Percentiles rank a stretch among this genome's conserved stretches.
Evolutionary conservation across 2,329 filamentous ascomycete species (phyloP).

Genomic region (Pseudocercospora crystallina): DNA sequence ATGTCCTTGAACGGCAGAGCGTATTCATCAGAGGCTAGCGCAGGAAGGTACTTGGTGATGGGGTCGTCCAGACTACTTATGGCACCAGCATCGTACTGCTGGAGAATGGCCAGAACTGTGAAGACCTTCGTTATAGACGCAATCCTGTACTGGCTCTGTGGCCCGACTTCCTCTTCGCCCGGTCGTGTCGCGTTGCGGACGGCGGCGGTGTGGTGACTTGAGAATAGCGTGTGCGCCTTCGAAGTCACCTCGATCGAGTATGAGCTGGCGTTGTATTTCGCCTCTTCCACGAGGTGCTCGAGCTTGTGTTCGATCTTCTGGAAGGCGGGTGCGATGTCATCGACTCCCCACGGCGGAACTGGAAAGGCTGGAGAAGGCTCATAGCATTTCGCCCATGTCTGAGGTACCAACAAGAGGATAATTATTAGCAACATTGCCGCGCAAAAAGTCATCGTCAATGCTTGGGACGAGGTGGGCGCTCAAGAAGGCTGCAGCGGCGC

Average conservation of each 20-base stretch:
- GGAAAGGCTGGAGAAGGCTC: constrained; percentile 42
- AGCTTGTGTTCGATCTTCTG: constrained; percentile 30
- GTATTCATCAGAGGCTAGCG: constrained; percentile 39
- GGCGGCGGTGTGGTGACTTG: constrained; percentile 40
- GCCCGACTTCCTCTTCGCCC: constrained; percentile 38
- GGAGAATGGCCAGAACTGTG: constrained; percentile 53
- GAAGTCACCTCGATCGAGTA: constrained; percentile 45
- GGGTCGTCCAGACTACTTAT: constrained; percentile 47
- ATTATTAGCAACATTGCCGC: too few relatives aligned
- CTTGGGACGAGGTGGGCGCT: too few relatives aligned
- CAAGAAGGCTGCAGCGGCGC: too few relatives aligned
- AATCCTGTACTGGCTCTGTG: constrained; percentile 43
- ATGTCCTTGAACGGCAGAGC: constrained; percentile 45
- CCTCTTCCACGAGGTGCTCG: constrained; percentile 25
- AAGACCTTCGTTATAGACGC: constrained; percentile 46
- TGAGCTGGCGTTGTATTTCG: constrained; percentile 37
- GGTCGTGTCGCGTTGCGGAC: constrained; percentile 38
- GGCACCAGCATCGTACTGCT: constrained; percentile 54
- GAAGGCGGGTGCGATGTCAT: too few relatives aligned
- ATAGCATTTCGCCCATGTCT: constrained; percentile 28
- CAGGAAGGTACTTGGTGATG: constrained; percentile 47
- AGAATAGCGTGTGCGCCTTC: constrained; percentile 39
- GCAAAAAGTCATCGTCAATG: too few relatives aligned
- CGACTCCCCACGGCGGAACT: constrained; percentile 22
- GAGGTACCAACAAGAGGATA: too few relatives aligned